A percentile compares a stretch with the other conserved stretches of the same genome.
phyloP scores from a whole-genome alignment of 768 basidiomycete species.

The Omphalotus guepiniiformis region DNA sequence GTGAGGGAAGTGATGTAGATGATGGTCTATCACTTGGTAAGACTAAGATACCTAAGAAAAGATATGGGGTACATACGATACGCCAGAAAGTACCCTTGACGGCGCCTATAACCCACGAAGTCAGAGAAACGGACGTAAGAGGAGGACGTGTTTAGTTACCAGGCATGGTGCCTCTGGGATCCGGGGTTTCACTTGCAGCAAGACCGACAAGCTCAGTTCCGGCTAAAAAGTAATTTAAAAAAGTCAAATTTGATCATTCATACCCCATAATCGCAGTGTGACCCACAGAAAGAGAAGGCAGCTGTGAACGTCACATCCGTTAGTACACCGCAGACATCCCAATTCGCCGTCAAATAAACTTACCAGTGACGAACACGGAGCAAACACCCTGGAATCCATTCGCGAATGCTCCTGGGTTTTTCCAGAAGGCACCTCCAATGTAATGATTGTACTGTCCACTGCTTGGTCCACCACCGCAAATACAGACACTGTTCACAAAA shows the following conservation, averaged over 20 bases:
- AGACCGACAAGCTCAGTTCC: constrained; percentile 45
- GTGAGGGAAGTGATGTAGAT: constrained; percentile 42
- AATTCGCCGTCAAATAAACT: too few species aligned
- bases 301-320: too few species aligned
- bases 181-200: constrained; percentile 42
- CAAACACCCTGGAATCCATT: constrained; percentile 45
- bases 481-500: constrained; percentile 28
- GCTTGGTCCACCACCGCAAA: constrained; percentile 38
- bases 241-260: too few species aligned
- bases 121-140: too few species aligned
- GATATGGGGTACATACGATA: constrained; percentile 25
- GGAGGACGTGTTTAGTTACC: constrained; percentile 1
- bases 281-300: constrained; percentile 11
- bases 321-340: too few species aligned
- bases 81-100: constrained; percentile 49
- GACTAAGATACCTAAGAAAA: not conserved
- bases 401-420: constrained; percentile 36
- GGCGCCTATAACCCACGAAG: constrained; percentile 20
- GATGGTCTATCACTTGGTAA: constrained; percentile 26
- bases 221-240: constrained; percentile 28
- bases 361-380: constrained; percentile 43
- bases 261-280: too few species aligned
- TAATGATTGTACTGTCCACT: constrained; percentile 31
- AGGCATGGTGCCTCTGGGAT: constrained; percentile 40
- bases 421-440: constrained; percentile 35